Evolutionary conservation across 2,329 filamentous ascomycete genomes (phyloP).

Genomic region (Podosphaera xanthii): DNA sequence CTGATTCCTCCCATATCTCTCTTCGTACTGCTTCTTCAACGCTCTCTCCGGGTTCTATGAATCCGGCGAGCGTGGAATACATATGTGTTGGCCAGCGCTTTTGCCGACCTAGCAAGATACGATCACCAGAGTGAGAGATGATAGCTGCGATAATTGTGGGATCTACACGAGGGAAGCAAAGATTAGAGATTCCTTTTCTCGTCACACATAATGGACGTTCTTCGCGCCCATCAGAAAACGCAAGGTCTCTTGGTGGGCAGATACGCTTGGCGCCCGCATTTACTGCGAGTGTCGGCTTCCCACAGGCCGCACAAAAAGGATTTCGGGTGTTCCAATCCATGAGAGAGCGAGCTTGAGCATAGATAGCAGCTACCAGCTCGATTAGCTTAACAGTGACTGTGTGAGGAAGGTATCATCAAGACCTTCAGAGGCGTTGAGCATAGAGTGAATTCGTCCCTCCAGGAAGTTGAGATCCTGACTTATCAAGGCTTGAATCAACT

Average conservation of each 20-base stretch:
- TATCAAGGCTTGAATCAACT: slow-evolving; percentile 34
- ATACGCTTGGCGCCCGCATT: slow-evolving; percentile 63
- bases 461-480: slow-evolving; percentile 41
- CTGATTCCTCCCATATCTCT: slow-evolving; percentile 72
- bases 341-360: slow-evolving; percentile 68
- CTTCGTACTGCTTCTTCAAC: slow-evolving; percentile 65
- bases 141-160: slow-evolving; percentile 83
- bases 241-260: slow-evolving; percentile 48
- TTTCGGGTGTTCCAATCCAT: slow-evolving; percentile 90
- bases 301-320: slow-evolving; percentile 78
- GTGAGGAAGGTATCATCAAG: slow-evolving; percentile 2
- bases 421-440: slow-evolving; percentile 26
- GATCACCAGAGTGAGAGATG: slow-evolving; percentile 52
- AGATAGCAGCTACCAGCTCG: slow-evolving; percentile 47
- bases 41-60: slow-evolving; percentile 66
- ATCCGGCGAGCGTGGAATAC: slow-evolving; percentile 77
- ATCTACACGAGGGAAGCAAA: slow-evolving; percentile 73
- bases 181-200: slow-evolving; percentile 66
- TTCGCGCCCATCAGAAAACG: slow-evolving; percentile 18
- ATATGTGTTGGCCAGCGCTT: slow-evolving; percentile 64
- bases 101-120: slow-evolving; percentile 53
- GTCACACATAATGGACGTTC: slow-evolving; percentile 54
- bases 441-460: slow-evolving; percentile 34
- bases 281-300: slow-evolving; percentile 54
- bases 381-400: slow-evolving; percentile 24